phyloP scores from a whole-genome alignment of 305 asterid genomes.

The Solanum aculeatissimum region DNA sequence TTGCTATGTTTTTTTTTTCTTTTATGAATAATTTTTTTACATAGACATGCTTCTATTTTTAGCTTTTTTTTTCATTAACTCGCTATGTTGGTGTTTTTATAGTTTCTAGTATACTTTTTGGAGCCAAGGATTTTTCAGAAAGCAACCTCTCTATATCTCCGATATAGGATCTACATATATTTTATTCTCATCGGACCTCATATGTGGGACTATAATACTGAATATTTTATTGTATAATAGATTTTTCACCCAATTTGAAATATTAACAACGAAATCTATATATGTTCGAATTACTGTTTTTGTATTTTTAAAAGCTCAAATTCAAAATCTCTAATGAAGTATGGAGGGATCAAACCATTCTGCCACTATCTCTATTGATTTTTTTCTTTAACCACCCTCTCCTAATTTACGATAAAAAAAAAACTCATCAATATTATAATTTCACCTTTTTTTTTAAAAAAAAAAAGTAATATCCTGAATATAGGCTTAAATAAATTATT shows the following conservation, averaged over 20 bases:
- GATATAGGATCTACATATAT: too few relatives aligned
- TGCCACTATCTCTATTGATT: neutral
- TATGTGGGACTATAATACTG: too few relatives aligned
- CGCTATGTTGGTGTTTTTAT: too few relatives aligned
- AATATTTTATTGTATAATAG: neutral
- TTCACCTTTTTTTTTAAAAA: neutral
- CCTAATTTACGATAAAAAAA: neutral
- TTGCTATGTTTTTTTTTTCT: neutral
- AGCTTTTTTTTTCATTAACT: too few relatives aligned
- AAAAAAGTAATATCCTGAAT: neutral
- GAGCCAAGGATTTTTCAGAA: too few relatives aligned
- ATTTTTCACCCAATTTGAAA: rapidly evolving
- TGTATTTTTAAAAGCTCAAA: neutral
- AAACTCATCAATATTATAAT: neutral
- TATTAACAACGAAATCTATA: neutral
- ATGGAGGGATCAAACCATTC: neutral
- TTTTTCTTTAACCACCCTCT: neutral
- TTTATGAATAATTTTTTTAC: neutral
- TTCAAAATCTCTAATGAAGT: neutral
- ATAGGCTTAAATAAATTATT: neutral
- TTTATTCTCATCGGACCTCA: too few relatives aligned
- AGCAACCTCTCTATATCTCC: too few relatives aligned
- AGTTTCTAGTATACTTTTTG: too few relatives aligned
- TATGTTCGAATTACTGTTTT: neutral
- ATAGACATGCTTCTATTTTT: neutral